Conservation (phyloP, 2,329 filamentous ascomycete species). For the Microcera coccophila region DNA sequence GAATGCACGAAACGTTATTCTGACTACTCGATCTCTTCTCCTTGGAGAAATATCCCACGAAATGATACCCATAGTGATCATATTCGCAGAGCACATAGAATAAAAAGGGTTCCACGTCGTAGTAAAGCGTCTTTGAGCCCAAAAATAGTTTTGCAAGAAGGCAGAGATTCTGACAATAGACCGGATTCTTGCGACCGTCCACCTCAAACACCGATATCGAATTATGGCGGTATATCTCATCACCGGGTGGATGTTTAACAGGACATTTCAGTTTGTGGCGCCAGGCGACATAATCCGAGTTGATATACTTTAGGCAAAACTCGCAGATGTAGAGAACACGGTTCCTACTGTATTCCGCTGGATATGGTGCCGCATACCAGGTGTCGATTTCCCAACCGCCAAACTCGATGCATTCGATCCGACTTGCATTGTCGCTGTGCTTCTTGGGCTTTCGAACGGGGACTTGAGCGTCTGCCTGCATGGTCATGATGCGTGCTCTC, state of each 20-base stretch:
- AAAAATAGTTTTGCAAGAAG: constrained; percentile 93
- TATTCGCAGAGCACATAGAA: constrained; percentile 98
- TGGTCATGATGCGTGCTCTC: constrained; percentile 60
- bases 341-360: constrained; percentile 96
- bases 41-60: constrained; percentile 99
- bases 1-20: constrained; percentile 96
- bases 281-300: constrained; percentile 97
- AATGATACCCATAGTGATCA: constrained; percentile 86
- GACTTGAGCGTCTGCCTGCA: constrained; percentile 61
- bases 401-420: constrained; percentile 98
- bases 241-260: constrained; percentile 92
- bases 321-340: constrained; percentile 98
- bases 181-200: constrained; percentile 91
- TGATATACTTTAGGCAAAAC: constrained; percentile 99
- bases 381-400: constrained; percentile 97
- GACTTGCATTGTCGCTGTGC: constrained; percentile 79
- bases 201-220: constrained; percentile 96
- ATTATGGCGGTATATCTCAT: constrained; percentile 92
- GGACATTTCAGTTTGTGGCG: constrained; percentile 95
- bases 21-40: constrained; percentile 92
- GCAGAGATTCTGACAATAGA: constrained; percentile 98
- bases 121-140: constrained; percentile 97
- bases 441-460: constrained; percentile 67
- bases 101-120: constrained; percentile 93
- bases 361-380: constrained; percentile 97